Evolutionary conservation across 306 rosid species (phyloP).

Genomic region (Phaseolus lunatus): DNA sequence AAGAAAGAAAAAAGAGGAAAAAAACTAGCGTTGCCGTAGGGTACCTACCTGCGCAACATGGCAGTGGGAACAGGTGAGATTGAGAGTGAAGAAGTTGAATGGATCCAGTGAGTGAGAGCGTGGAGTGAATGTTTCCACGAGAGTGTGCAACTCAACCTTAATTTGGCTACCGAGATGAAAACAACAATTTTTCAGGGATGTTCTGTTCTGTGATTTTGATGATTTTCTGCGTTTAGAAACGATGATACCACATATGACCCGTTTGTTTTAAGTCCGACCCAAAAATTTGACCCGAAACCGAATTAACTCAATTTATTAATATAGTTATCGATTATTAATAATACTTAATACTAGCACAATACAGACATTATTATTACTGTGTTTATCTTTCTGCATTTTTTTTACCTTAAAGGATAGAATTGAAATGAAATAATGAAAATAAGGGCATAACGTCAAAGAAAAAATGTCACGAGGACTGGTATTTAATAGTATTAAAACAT

Average conservation of each 20-base stretch:
- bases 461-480: too few species aligned
- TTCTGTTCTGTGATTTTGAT: not conserved
- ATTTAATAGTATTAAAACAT: too few species aligned
- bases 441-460: too few species aligned
- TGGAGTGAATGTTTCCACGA: not conserved
- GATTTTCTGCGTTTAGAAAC: not conserved
- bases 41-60: constrained; percentile 11
- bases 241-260: not conserved
- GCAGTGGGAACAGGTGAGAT: not conserved
- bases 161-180: not conserved
- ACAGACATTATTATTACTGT: too few species aligned
- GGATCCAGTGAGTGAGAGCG: constrained; percentile 5
- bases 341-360: too few species aligned
- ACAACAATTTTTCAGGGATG: not conserved
- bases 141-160: not conserved
- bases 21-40: too few species aligned
- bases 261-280: not conserved
- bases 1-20: not conserved
- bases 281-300: not conserved
- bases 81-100: constrained; percentile 4
- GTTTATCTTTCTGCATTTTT: too few species aligned
- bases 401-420: too few species aligned
- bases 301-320: too few species aligned
- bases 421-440: too few species aligned
- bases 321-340: too few species aligned